phyloP scores from a whole-genome alignment of 192 early-diverging fungal species.

The Coemansia furcata region DNA sequence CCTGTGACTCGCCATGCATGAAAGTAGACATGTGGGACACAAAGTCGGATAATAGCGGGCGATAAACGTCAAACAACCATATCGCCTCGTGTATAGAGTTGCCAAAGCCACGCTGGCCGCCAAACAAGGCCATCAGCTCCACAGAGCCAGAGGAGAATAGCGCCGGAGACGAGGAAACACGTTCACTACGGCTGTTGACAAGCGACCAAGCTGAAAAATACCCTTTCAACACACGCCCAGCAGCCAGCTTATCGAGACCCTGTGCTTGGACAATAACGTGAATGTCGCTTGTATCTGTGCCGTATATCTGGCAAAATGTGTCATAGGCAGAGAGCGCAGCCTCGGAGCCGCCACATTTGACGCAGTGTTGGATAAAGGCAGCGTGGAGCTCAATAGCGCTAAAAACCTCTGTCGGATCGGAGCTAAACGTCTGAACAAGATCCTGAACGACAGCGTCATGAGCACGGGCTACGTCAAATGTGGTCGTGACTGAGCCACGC shows the following conservation, averaged over 20 bases:
- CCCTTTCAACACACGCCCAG: constrained; percentile 19
- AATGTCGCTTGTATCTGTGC: not conserved
- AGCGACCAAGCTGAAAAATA: constrained; percentile 24
- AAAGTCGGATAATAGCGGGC: constrained; percentile 66
- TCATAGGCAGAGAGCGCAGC: constrained; percentile 9
- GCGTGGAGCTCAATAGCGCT: constrained; percentile 17
- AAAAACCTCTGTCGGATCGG: not conserved
- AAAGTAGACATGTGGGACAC: constrained; percentile 71
- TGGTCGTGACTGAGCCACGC: not conserved
- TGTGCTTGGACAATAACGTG: constrained; percentile 13
- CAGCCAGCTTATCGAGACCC: constrained; percentile 2
- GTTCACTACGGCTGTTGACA: not conserved
- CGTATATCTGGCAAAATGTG: not conserved
- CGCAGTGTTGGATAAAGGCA: constrained; percentile 14
- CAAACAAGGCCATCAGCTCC: constrained; percentile 80
- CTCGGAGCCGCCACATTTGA: not conserved
- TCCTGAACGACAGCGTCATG: not conserved
- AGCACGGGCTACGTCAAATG: not conserved
- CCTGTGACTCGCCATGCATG: constrained; percentile 55
- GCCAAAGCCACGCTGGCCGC: constrained; percentile 87
- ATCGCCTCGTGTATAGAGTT: constrained; percentile 82
- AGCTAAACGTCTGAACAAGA: not conserved
- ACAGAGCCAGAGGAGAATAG: constrained; percentile 51
- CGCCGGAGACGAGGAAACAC: not conserved
- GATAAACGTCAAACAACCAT: constrained; percentile 71